These are phyloP conservation scores for Pythium aristosporum DNA, from an alignment of 352 stramenopile genomes.

Conservation along the genomic window DNA sequence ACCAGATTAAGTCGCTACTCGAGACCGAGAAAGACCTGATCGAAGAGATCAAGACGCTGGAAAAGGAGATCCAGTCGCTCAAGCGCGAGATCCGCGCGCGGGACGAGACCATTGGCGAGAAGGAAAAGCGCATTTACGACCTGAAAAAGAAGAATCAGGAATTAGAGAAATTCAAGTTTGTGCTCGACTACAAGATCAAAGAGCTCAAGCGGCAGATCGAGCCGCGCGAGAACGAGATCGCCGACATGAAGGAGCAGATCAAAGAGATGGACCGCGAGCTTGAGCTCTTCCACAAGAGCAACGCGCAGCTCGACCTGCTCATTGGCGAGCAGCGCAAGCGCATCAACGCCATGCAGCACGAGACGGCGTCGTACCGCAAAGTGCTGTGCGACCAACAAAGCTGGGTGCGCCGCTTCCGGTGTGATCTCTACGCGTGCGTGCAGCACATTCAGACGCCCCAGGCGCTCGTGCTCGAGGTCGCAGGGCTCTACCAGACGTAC, in stretches of 20 bases:
- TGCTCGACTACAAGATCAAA: constrained; percentile 97
- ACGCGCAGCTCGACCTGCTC: constrained; percentile 92
- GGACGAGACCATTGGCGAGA: constrained; percentile 94
- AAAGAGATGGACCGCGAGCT: constrained; percentile 95
- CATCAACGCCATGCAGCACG: constrained; percentile 91
- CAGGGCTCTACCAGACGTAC: constrained; percentile 86
- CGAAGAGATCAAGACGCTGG: constrained; percentile 90
- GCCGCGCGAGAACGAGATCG: constrained; percentile 93
- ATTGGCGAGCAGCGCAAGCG: constrained; percentile 93
- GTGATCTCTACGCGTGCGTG: constrained; percentile 84
- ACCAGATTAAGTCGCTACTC: constrained; percentile 90
- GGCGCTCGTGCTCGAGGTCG: constrained; percentile 74
- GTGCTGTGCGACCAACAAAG: constrained; percentile 66
- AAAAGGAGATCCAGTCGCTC: constrained; percentile 92
- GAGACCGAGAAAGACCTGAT: constrained; percentile 92
- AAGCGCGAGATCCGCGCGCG: constrained; percentile 93
- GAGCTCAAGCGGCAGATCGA: constrained; percentile 96
- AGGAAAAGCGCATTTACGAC: constrained; percentile 96
- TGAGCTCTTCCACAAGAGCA: constrained; percentile 95
- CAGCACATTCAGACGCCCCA: constrained; percentile 64
- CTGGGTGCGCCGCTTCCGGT: constrained; percentile 74
- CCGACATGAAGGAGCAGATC: constrained; percentile 94
- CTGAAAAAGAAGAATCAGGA: constrained; percentile 98
- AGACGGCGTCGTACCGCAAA: constrained; percentile 68
- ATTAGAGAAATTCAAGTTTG: constrained; percentile 97